phyloP scores from a whole-genome alignment of 345 rosid genomes.

The Syzygium grande region DNA sequence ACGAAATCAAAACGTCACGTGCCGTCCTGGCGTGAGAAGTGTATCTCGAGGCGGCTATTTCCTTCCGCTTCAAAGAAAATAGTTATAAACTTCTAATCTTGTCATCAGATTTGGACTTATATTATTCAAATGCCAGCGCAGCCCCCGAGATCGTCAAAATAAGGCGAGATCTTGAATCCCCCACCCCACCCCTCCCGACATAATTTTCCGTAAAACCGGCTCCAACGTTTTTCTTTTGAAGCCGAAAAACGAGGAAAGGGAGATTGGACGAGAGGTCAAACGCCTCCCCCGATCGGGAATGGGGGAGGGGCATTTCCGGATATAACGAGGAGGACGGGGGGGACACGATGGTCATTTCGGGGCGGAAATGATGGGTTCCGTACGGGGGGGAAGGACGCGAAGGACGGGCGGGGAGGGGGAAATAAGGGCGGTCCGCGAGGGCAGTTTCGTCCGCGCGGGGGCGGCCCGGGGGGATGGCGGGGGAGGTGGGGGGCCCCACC shows the following conservation, averaged over 20 bases:
- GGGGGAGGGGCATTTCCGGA: too few relatives aligned
- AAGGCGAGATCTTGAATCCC: not conserved
- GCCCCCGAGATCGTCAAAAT: not conserved
- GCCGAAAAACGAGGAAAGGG: rapidly evolving
- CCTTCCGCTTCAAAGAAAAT: rapidly evolving
- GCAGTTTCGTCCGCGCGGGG: not conserved
- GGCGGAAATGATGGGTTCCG: not conserved
- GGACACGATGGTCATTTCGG: not conserved
- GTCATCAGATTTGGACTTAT: rapidly evolving
- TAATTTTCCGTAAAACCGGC: not conserved
- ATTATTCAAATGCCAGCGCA: not conserved
- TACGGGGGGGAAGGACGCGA: slow-evolving; percentile 31
- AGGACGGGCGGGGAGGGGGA: slow-evolving; percentile 7
- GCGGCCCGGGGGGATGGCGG: too few relatives aligned
- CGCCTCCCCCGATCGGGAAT: too few relatives aligned
- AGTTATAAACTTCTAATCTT: not conserved
- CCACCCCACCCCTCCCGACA: too few relatives aligned
- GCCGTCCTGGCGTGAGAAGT: rapidly evolving
- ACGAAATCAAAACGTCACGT: rapidly evolving
- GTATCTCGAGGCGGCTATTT: rapidly evolving
- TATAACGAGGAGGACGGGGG: not conserved
- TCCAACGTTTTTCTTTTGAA: not conserved
- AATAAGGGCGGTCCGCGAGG: slow-evolving; percentile 11
- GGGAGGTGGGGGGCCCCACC: not conserved
- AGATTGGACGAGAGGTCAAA: not conserved